Base-by-base conservation (phyloP, 2,329 filamentous ascomycete species). In the Cladosporium sp. region DNA sequence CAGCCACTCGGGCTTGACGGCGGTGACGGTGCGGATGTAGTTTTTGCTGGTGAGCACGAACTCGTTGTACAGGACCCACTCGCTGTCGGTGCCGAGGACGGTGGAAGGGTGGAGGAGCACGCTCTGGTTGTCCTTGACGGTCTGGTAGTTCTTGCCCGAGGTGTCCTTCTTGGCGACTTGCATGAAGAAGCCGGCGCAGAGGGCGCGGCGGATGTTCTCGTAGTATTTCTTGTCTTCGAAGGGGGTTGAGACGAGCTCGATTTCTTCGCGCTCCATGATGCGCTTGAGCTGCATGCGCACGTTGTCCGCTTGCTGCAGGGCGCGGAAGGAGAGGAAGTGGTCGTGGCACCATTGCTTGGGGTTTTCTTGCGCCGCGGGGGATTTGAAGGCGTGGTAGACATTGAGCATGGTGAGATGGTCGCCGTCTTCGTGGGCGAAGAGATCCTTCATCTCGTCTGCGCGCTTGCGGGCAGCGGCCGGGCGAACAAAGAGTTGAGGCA, bases 161-260 rank as follows among this genome's bases (percentile, higher is more conserved):
- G 81, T 82, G 64, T 97, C 90, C 66, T 86, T 89, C 82, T 95
- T 96, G 52, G 93, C 94, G 18, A 97, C 88, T 69, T 98, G 93
- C 93, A 98, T 98, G 78, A 98, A 98, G 78, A 98, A 98, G 29
- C 94, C 93, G 1, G 91, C 81, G 11, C 96, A 85, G 12, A 98
- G 79, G 7, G 93, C 92, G 32, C 90, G 84, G 38, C 92, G 87
- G 62, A 98, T 98, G 69, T 98, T 98, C 68, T 83, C 89, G 72
- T 97, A 98, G 76, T 98, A 98, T 65, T 94, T 88, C 77, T 95
- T 95, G 73, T 97, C 85, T 62, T 91, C 86, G 65, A 95, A 97
- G 0, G 86, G 80, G 0, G 92, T 97, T 46, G 87, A 93, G 49
- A 96, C 69, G 43, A 98, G 82, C 54, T 95, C 87, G 8, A 98